Percentiles rank a stretch among this genome's conserved stretches.
Conservation (phyloP, 2,329 filamentous ascomycete species). For the Leptodontidium sp. region DNA sequence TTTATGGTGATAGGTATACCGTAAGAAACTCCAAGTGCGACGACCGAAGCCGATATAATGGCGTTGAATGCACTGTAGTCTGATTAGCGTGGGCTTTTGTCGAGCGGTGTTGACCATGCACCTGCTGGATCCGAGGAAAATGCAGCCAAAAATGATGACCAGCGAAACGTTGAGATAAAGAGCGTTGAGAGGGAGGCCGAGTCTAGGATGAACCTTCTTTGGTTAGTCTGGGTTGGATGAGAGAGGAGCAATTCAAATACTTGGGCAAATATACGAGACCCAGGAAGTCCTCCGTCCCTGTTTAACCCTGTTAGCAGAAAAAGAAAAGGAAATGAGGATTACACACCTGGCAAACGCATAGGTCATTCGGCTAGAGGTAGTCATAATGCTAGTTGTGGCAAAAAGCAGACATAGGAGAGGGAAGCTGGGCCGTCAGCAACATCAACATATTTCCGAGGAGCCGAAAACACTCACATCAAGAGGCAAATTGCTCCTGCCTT, state of each 20-base stretch:
- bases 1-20: constrained; percentile 77
- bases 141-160: constrained; percentile 72
- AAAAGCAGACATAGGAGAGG: constrained; percentile 71
- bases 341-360: constrained; percentile 64
- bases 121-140: constrained; percentile 71
- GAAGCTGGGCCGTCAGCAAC: constrained; percentile 51
- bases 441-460: not conserved
- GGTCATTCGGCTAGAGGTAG: constrained; percentile 70
- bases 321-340: not conserved
- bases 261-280: constrained; percentile 64
- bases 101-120: not conserved
- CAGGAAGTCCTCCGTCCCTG: constrained; percentile 70
- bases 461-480: constrained; percentile 33
- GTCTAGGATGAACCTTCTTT: constrained; percentile 59
- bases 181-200: constrained; percentile 73
- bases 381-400: constrained; percentile 70
- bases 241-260: not conserved
- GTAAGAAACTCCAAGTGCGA: constrained; percentile 76
- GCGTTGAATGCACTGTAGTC: constrained; percentile 69
- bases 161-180: constrained; percentile 66
- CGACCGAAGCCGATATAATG: constrained; percentile 74
- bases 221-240: not conserved
- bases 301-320: not conserved
- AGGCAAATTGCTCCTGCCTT: constrained; percentile 45
- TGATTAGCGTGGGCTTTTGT: constrained; percentile 8